A percentile compares a stretch with the other conserved stretches of the same genome.
These are phyloP conservation scores for Hyparrhenia diplandra DNA, from an alignment of 176 grass and related monocot genomes.

Conservation along the genomic window DNA sequence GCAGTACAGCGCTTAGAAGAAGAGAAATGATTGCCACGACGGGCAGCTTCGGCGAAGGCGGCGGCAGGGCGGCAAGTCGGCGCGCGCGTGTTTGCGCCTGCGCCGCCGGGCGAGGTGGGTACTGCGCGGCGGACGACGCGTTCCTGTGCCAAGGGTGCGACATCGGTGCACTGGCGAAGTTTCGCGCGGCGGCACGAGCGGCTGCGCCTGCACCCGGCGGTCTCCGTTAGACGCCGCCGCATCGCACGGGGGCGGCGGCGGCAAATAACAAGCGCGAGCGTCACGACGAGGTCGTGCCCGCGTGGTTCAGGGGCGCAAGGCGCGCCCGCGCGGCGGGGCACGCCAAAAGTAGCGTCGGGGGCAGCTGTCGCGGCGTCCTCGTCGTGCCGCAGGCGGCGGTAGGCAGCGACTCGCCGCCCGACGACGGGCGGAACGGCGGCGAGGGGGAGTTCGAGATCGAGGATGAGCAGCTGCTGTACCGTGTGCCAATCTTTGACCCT, in stretches of 20 bases:
- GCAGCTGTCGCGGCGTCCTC: slow-evolving; percentile 30
- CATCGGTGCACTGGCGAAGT: slow-evolving; percentile 83
- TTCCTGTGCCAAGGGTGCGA: slow-evolving; percentile 93
- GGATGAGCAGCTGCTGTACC: slow-evolving; percentile 67
- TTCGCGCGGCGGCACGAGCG: slow-evolving; percentile 73
- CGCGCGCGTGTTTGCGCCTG: slow-evolving; percentile 77
- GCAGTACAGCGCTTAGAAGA: background rate
- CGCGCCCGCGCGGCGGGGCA: slow-evolving; percentile 54
- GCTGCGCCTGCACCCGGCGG: slow-evolving; percentile 41
- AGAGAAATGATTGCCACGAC: slow-evolving; percentile 28
- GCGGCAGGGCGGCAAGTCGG: slow-evolving; percentile 52
- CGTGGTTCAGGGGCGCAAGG: slow-evolving; percentile 88
- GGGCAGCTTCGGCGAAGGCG: slow-evolving; percentile 34
- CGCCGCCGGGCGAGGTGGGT: slow-evolving; percentile 79
- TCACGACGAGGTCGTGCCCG: slow-evolving; percentile 45
- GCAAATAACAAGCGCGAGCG: background rate
- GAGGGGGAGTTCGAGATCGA: slow-evolving; percentile 26
- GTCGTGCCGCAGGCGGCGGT: slow-evolving; percentile 42
- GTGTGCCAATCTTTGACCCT: slow-evolving; percentile 69
- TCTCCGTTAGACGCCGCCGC: background rate
- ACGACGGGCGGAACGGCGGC: slow-evolving; percentile 29
- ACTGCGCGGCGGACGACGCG: slow-evolving; percentile 83
- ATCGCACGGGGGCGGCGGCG: background rate
- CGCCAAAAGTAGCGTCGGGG: background rate
- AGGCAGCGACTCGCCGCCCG: slow-evolving; percentile 28